Percentiles rank a stretch among this genome's conserved stretches.
Evolutionary conservation across 257 asterid genomes (phyloP).

Genomic region (Solanum megistacrolobum): DNA sequence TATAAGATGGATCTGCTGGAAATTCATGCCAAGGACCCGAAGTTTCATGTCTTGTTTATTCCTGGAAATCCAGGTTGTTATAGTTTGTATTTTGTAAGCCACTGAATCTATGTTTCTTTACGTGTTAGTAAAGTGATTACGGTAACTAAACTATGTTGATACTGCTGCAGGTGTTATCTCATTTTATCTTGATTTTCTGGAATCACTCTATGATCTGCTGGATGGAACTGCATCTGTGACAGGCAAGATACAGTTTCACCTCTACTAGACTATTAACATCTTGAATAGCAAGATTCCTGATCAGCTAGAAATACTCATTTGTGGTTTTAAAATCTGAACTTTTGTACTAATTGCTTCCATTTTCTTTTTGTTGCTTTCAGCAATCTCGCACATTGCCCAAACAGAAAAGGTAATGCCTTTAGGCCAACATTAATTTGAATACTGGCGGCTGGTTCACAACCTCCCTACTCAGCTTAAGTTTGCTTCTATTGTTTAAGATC

Average conservation of each 20-base stretch:
- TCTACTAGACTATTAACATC: background rate
- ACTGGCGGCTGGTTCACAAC: background rate
- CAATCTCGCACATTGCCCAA: constrained; percentile 64
- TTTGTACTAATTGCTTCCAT: background rate
- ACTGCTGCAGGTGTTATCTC: constrained; percentile 60
- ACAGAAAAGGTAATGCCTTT: constrained; percentile 45
- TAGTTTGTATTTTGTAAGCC: background rate
- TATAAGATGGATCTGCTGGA: constrained; percentile 61
- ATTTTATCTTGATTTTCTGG: constrained; percentile 70
- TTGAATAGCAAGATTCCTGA: background rate
- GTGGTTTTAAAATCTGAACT: background rate
- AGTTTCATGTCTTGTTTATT: constrained; percentile 56
- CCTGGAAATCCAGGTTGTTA: constrained; percentile 93
- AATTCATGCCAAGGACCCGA: constrained; percentile 52
- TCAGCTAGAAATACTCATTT: background rate
- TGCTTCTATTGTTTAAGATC: background rate
- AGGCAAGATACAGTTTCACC: constrained; percentile 33
- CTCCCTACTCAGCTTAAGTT: background rate
- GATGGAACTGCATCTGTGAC: constrained; percentile 72
- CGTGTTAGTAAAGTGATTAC: background rate
- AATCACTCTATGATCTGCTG: constrained; percentile 50
- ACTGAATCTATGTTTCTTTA: background rate
- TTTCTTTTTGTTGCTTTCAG: constrained; percentile 30
- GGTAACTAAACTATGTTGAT: background rate
- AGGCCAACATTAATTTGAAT: background rate